Conservation (phyloP, 2,329 filamentous ascomycete species). For the Kalmusia sp. region DNA sequence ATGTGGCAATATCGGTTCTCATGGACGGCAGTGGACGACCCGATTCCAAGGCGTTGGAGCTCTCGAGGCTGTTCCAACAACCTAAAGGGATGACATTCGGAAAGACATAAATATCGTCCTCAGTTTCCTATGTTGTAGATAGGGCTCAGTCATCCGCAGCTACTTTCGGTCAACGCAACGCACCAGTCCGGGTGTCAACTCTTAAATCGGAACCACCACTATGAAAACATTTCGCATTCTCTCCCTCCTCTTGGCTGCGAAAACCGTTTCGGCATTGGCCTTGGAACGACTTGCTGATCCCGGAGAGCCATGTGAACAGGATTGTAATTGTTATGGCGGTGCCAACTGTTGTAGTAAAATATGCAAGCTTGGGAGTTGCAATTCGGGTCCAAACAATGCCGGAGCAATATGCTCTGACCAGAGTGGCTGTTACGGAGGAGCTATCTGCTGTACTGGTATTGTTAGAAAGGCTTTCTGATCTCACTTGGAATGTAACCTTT, state of each 20-base stretch:
- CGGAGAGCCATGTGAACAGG: not conserved
- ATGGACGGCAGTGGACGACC: not conserved
- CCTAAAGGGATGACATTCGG: not conserved
- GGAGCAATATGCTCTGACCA: not conserved
- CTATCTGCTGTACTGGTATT: not conserved
- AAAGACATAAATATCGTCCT: not conserved
- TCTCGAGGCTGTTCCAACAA: not conserved
- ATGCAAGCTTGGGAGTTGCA: constrained; percentile 6
- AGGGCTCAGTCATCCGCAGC: not conserved
- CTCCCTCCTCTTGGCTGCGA: not conserved
- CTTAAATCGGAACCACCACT: not conserved
- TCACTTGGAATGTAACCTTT: no score
- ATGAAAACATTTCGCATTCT: not conserved
- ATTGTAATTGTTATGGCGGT: constrained; percentile 6
- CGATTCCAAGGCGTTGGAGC: not conserved
- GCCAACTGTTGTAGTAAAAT: constrained; percentile 7
- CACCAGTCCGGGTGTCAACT: not conserved
- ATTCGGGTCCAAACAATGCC: not conserved
- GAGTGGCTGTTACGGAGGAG: not conserved
- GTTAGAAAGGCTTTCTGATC: no score
- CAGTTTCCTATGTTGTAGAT: not conserved
- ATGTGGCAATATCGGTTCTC: not conserved
- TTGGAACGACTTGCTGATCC: not conserved
- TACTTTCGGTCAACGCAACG: not conserved
- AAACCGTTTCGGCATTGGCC: not conserved